These are phyloP conservation scores for Backusella australiensis DNA, from an alignment of 192 early-diverging fungal genomes.

Conservation along the genomic window DNA sequence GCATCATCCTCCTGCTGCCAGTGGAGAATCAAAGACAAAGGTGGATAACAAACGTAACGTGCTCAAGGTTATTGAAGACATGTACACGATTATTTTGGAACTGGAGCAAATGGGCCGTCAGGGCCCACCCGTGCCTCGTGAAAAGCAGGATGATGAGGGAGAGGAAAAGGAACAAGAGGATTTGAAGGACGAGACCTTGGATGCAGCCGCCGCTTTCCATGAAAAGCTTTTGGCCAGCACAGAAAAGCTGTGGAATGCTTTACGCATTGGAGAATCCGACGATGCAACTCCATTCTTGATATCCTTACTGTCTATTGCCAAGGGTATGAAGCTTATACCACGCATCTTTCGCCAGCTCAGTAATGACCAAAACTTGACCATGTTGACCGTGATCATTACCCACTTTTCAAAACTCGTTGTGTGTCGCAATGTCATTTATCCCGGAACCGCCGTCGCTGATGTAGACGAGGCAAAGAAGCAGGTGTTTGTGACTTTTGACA, in stretches of 20 bases:
- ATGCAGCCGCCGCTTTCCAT: conserved; percentile 38
- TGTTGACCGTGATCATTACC: conserved; percentile 75
- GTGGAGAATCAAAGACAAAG: conserved; percentile 21
- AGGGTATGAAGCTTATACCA: conserved; percentile 89
- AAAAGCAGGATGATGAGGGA: conserved; percentile 44
- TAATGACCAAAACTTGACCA: conserved; percentile 73
- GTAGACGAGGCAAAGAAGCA: conserved; percentile 26
- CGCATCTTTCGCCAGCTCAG: conserved; percentile 76
- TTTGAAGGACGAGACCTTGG: not conserved
- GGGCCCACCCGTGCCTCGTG: conserved; percentile 48
- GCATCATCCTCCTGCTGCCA: not conserved
- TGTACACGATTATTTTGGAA: conserved; percentile 74
- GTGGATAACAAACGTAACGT: conserved; percentile 44
- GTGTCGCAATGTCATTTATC: conserved; percentile 53
- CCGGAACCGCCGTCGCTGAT: conserved; percentile 30
- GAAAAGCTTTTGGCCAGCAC: conserved; percentile 47
- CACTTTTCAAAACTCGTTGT: conserved; percentile 75
- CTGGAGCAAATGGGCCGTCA: conserved; percentile 84
- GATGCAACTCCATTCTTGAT: conserved; percentile 45
- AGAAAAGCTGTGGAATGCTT: conserved; percentile 58
- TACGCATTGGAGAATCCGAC: conserved; percentile 45
- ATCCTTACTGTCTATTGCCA: conserved; percentile 77
- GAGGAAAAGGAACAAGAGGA: not conserved
- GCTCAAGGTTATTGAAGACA: conserved; percentile 71
- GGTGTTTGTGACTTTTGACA: conserved; percentile 48